Evolutionary conservation across 495 filamentous ascomycete species (phyloP).

Genomic region (Neurospora sp.): DNA sequence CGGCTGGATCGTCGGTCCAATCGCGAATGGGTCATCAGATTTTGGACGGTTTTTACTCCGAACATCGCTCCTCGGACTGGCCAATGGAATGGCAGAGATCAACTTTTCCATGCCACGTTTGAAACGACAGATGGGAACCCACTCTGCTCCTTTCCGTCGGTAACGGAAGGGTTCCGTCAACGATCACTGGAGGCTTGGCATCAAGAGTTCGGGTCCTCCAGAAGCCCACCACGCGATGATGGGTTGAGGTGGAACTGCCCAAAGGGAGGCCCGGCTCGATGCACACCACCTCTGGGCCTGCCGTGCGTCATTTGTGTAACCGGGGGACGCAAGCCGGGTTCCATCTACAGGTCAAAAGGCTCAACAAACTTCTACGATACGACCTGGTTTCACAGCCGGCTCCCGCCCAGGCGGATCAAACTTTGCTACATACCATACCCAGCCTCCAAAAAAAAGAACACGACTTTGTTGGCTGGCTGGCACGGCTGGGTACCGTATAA

Average conservation of each 20-base stretch:
- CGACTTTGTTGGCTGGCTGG: neutral
- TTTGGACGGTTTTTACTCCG: neutral
- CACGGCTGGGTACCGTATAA: neutral
- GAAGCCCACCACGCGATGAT: neutral
- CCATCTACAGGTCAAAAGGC: neutral
- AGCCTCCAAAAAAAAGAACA: neutral
- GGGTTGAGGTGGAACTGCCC: neutral
- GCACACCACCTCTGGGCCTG: neutral
- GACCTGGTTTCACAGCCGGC: neutral
- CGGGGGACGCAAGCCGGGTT: neutral
- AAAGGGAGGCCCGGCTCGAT: neutral
- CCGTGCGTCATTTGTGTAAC: neutral
- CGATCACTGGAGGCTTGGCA: neutral
- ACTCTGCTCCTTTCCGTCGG: neutral
- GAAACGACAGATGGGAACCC: neutral
- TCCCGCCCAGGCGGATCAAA: neutral
- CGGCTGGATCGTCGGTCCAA: neutral
- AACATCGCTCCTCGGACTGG: neutral
- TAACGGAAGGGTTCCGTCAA: neutral
- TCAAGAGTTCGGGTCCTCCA: neutral
- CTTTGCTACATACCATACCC: neutral
- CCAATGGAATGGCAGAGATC: neutral
- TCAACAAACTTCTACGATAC: neutral
- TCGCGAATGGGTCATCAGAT: neutral
- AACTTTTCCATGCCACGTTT: neutral